A percentile compares a stretch with the other conserved stretches of the same genome.
These are phyloP conservation scores for Pilaira anomala DNA, from an alignment of 192 early-diverging fungal species.

Conservation along the genomic window DNA sequence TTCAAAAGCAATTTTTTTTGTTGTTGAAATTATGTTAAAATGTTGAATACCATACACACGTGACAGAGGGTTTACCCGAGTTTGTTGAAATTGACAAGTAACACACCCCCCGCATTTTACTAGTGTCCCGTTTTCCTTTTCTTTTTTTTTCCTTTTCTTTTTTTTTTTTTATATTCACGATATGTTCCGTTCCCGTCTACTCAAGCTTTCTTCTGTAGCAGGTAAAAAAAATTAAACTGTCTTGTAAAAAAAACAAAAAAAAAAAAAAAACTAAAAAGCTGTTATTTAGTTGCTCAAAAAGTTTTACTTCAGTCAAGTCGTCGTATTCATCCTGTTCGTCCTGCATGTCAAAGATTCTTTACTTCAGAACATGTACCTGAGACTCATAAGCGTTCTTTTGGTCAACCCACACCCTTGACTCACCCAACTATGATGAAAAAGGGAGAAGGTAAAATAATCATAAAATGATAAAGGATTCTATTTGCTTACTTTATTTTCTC, in stretches of 20 bases:
- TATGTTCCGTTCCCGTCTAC: conserved; percentile 6
- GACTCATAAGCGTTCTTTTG: conserved; percentile 39
- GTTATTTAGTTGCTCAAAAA: neutral
- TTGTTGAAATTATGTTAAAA: no score
- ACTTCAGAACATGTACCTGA: conserved; percentile 18
- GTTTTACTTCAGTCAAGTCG: neutral
- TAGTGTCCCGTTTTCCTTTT: neutral
- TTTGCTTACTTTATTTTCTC: neutral
- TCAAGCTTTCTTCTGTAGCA: neutral
- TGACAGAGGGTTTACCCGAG: no score
- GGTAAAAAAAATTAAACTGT: neutral
- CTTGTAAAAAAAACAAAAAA: neutral
- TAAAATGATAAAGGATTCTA: neutral
- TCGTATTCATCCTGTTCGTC: conserved; percentile 1
- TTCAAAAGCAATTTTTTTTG: no score
- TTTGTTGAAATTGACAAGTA: no score
- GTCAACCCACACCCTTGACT: conserved; percentile 79
- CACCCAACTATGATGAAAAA: conserved; percentile 80
- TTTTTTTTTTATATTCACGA: no score
- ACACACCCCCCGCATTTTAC: conserved; percentile 5
- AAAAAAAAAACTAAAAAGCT: no score
- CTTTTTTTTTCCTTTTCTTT: neutral
- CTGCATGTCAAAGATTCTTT: conserved; percentile 7
- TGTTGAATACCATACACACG: no score
- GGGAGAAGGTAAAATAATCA: conserved; percentile 62